Evolutionary conservation across 306 rosid genomes (phyloP).

Genomic region (Calophaca sinica): DNA sequence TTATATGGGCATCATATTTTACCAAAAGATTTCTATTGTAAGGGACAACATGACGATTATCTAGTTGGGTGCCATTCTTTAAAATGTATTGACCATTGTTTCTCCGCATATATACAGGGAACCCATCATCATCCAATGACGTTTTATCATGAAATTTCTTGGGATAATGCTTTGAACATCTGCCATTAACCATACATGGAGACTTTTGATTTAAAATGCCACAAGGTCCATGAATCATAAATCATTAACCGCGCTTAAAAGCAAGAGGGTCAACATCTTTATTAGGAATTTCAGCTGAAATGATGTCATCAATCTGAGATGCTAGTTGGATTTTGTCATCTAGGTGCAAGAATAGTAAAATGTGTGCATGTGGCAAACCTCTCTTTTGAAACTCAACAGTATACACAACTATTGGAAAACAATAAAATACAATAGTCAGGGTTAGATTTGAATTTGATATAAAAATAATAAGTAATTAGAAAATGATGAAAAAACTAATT

Average conservation of each 20-base stretch:
- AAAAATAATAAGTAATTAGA: no score
- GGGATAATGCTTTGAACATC: neutral
- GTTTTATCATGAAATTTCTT: neutral
- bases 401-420: neutral
- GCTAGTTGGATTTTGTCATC: neutral
- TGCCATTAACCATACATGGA: neutral
- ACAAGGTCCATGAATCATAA: constrained; percentile 3
- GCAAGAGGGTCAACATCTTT: neutral
- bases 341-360: neutral
- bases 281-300: neutral
- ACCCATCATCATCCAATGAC: neutral
- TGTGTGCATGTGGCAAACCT: no score
- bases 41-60: neutral
- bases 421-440: neutral
- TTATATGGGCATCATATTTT: no score
- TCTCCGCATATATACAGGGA: neutral
- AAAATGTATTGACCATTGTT: neutral
- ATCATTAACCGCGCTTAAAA: neutral
- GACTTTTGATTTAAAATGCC: neutral
- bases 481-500: no score
- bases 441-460: no score
- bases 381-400: no score
- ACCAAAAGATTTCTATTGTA: no score
- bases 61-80: neutral
- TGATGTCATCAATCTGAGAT: neutral